Base-by-base conservation (phyloP, 768 basidiomycete species). In the Pholiota microspora region DNA sequence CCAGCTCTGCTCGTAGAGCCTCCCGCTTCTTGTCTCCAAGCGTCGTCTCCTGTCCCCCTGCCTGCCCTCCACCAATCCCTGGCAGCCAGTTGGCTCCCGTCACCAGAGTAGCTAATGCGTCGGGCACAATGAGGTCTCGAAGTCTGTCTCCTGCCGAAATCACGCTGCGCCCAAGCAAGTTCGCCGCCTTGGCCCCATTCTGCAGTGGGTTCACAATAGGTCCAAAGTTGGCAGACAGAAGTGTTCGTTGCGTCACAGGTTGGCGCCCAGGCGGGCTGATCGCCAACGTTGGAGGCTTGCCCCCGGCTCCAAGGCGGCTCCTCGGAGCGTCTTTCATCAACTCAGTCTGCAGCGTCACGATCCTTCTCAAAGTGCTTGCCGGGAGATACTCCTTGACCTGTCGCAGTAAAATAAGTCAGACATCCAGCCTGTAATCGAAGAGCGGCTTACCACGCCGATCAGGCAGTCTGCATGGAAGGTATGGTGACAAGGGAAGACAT, bases 401-500 rank as follows among this genome's bases (percentile, higher is more conserved):
- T 51, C 27, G 31, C 48, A 57, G 47, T 45, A 31, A 6, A 46
- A 55, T 51, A 59, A 66, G 48, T 32, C 45, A 54, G 15, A 25
- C 16, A 47, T 13, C 45, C n/a, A n/a, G n/a, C n/a, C n/a, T n/a
- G n/a, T n/a, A 16, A 29, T 13, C 10, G 15, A 28, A 28, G n/a
- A 15, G 27, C 21, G 38, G 74, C 92, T 66, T 64, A 98, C 97
- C 81, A 97, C 76, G 24, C 88, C 85, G 68, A 99, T 94, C 51
- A 98, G 77, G 73, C 97, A 98, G 67, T 99, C 96, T 5, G 94
- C 94, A 72, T 98, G 97, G 82, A 98, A 98, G 13, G 86, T 83
- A 69, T 99, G 97, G 63, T 94, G 92, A 71, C 97, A 98, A 40
- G 97, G 97, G 73, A 99, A 99, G 45, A 96, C 93, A 70, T 99